A percentile compares a stretch with the other conserved stretches of the same genome.
phyloP scores from a whole-genome alignment of 2,329 filamentous ascomycete genomes.

The Elsinoe ampelina region DNA sequence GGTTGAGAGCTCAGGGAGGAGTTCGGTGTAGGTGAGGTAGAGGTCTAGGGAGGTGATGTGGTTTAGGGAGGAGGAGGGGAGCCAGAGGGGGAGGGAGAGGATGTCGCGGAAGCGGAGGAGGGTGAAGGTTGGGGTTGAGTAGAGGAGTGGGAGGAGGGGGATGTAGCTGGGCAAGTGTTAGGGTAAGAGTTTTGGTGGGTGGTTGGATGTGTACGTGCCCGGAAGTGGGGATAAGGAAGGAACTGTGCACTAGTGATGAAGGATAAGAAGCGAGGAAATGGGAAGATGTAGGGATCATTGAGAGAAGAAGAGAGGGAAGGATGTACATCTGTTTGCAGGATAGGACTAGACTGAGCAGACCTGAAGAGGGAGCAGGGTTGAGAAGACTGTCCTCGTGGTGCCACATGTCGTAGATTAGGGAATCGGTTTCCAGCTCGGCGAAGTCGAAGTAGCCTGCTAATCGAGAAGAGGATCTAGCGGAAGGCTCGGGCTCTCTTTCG shows the following conservation, averaged over 20 bases:
- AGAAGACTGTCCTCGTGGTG: neutral
- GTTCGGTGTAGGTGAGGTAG: neutral
- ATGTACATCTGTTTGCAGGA: neutral
- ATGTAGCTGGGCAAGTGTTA: neutral
- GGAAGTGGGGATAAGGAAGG: too few relatives aligned
- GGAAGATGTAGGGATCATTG: too few relatives aligned
- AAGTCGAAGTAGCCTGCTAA: neutral
- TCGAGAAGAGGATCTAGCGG: neutral
- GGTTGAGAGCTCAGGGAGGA: neutral
- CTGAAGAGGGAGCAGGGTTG: neutral
- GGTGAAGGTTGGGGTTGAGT: neutral
- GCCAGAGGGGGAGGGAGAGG: neutral
- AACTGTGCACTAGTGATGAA: too few relatives aligned
- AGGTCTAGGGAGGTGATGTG: neutral
- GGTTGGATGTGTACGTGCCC: too few relatives aligned
- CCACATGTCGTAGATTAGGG: neutral
- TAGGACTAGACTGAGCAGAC: neutral
- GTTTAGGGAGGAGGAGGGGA: conserved; percentile 15
- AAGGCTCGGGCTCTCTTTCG: too few relatives aligned
- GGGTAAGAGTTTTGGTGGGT: neutral
- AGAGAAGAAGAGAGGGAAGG: too few relatives aligned
- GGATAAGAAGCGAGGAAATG: too few relatives aligned
- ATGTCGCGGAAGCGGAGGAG: neutral
- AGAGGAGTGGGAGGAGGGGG: neutral
- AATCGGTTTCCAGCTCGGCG: neutral